phyloP scores from a whole-genome alignment of 2,329 filamentous ascomycete genomes.

The Neonectria neomacrospora region DNA sequence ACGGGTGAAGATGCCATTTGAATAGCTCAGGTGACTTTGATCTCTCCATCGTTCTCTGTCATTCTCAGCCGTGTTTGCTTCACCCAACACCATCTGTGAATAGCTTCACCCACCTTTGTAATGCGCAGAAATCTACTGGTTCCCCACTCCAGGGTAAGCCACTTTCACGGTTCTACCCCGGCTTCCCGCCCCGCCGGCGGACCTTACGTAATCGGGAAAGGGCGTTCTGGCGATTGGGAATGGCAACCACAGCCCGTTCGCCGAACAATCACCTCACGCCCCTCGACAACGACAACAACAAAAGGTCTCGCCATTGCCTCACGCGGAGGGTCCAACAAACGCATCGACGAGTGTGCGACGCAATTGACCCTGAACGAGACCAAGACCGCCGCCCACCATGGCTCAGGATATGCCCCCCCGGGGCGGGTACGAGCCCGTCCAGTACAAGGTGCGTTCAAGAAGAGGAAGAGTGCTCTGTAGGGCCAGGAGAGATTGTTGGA shows the following conservation, averaged over 20 bases:
- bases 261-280: conserved; percentile 47
- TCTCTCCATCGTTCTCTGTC: not conserved
- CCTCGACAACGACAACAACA: conserved; percentile 14
- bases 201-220: conserved; percentile 42
- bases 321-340: conserved; percentile 20
- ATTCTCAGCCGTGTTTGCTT: not conserved
- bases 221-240: conserved; percentile 27
- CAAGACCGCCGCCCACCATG: conserved; percentile 68
- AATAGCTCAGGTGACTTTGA: too few relatives aligned
- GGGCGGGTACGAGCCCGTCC: conserved; percentile 95
- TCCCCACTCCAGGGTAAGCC: conserved; percentile 17
- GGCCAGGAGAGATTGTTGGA: not conserved
- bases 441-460: conserved; percentile 82
- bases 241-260: conserved; percentile 22
- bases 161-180: conserved; percentile 18
- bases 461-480: conserved; percentile 3
- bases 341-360: conserved; percentile 15
- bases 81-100: conserved; percentile 13
- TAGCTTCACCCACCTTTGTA: conserved; percentile 34
- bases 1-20: not conserved
- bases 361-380: conserved; percentile 32
- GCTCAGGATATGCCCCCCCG: conserved; percentile 96
- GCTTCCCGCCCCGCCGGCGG: conserved; percentile 4
- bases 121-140: conserved; percentile 35
- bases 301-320: conserved; percentile 20